Conservation (phyloP, 2,329 filamentous ascomycete genomes). For the Nannizzia gypsea region DNA sequence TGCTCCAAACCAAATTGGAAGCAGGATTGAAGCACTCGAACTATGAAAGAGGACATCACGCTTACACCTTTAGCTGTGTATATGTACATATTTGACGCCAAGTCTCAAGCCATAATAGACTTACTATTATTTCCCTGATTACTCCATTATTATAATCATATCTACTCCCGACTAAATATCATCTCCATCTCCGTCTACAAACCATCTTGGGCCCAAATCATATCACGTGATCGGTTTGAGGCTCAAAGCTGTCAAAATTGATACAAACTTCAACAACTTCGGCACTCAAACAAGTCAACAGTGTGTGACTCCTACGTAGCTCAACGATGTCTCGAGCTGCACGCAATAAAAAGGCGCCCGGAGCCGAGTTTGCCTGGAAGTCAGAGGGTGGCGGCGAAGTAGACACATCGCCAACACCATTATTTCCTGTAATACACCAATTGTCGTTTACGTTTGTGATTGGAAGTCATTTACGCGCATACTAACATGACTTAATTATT, state of each 20-base stretch:
- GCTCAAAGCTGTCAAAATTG: background rate
- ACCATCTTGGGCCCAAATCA: background rate
- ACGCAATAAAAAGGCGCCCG: conserved; percentile 29
- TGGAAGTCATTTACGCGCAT: background rate
- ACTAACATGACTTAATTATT: background rate
- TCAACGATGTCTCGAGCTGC: conserved; percentile 30
- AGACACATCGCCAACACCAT: conserved; percentile 35
- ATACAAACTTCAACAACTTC: background rate
- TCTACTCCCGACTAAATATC: background rate
- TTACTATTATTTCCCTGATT: background rate
- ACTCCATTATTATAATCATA: background rate
- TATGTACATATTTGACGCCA: background rate
- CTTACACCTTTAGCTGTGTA: background rate
- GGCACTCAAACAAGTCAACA: background rate
- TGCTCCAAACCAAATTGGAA: conserved; percentile 22
- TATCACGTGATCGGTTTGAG: background rate
- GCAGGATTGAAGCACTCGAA: conserved; percentile 28
- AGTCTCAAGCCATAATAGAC: background rate
- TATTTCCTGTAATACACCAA: conserved; percentile 34
- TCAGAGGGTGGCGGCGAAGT: conserved; percentile 29
- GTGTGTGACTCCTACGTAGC: background rate
- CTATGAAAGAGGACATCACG: conserved; percentile 7
- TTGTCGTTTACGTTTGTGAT: background rate
- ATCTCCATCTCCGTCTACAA: background rate
- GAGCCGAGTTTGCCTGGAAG: conserved; percentile 33